Base-by-base conservation (phyloP, 2,329 filamentous ascomycete species). In the Colletotrichum chrysophilum region DNA sequence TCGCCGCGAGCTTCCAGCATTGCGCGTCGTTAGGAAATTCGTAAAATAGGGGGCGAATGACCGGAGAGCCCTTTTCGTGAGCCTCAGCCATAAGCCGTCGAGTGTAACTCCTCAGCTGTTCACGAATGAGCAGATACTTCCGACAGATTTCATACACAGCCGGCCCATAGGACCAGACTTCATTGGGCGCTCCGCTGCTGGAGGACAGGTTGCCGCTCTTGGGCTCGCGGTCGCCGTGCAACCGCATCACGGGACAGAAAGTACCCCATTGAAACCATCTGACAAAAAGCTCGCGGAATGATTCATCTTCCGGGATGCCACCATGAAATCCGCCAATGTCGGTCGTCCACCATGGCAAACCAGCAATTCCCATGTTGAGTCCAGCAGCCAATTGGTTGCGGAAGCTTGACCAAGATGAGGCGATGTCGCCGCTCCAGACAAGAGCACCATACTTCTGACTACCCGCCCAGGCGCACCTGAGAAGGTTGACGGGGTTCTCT, bases 321-420 rank as follows among this genome's bases (percentile, higher is more conserved):
- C 92, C 92, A 79, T 94, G 92, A 79, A 94, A 94, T 1, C 92
- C 93, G 2, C 93, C 92, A 70, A 94, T 94, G 78, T 94, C 92
- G 1, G 92, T 94, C 0, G 92, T 94, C 91, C 91, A 94, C 92
- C 92, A 93, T 0, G 91, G 88, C 13, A 94, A 87, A 0, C 92
- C 92, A 0, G 91, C 86, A 7, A 94, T 83, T 0, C 91, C 92
- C 89, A 93, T 93, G 79, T 92, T 92, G 21, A 94, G 83, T 0
- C 92, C 92, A 0, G 92, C 92, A 0, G 90, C 86, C 4, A 94
- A 83, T 80, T 94, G 91, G 72, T 90, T 88, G 6, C 90, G 87
- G 62, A 93, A 86, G 26, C 87, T 90, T 3, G 81, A 82, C 92
- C 92, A 94, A 1, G 89, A 92, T 0, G 89, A 91, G 0, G 92